Evolutionary conservation across 148 eudicot species (phyloP).

Genomic region (Mesembryanthemum crystallinum): DNA sequence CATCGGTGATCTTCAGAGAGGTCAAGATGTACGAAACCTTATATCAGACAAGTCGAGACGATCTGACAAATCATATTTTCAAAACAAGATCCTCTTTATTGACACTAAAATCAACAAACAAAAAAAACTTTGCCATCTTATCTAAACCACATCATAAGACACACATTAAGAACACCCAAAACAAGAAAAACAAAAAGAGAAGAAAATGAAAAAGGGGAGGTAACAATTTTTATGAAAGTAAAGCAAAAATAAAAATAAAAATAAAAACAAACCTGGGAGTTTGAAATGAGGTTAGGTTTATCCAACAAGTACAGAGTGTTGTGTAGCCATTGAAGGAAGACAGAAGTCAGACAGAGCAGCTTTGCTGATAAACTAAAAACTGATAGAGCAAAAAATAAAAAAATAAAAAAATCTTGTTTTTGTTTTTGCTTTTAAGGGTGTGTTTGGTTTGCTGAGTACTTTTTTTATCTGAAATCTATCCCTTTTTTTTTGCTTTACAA

Average conservation of each 20-base stretch:
- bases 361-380: not conserved
- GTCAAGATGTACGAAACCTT: not conserved
- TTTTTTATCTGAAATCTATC: constrained; percentile 1
- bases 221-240: not conserved
- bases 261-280: constrained; percentile 14
- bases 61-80: not conserved
- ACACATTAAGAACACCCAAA: not conserved
- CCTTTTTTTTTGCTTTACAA: constrained; percentile 13
- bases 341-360: not conserved
- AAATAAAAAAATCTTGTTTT: too few species aligned
- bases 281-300: not conserved
- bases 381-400: not conserved
- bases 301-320: constrained; percentile 13
- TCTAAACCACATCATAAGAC: not conserved
- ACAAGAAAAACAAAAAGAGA: not conserved
- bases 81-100: not conserved
- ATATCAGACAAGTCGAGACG: not conserved
- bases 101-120: not conserved
- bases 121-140: not conserved
- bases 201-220: not conserved
- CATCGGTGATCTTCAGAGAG: too few species aligned
- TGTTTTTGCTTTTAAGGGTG: constrained; percentile 6
- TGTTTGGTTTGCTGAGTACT: constrained; percentile 13
- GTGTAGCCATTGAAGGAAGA: constrained; percentile 19
- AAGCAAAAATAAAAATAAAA: too few species aligned